phyloP scores from a whole-genome alignment of 2,329 filamentous ascomycete species.

The Microcyclospora pomicola region DNA sequence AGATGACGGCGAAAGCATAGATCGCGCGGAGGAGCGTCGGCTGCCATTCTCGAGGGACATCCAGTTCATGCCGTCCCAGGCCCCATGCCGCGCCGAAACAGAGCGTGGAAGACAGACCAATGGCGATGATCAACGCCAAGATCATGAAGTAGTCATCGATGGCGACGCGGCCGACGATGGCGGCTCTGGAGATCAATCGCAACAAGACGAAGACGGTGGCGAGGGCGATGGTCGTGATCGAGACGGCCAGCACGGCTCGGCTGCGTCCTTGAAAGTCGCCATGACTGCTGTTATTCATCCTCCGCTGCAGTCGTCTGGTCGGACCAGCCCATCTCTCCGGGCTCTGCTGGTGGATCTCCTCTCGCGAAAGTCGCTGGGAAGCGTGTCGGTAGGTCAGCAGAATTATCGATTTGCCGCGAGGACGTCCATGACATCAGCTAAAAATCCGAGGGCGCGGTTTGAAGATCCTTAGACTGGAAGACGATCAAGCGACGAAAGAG shows the following conservation, averaged over 20 bases:
- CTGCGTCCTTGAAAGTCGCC: conserved; percentile 19
- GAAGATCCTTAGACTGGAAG: too few species aligned
- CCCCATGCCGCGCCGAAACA: conserved; percentile 50
- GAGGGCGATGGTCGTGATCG: conserved; percentile 52
- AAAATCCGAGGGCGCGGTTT: too few species aligned
- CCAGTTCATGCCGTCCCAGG: conserved; percentile 50
- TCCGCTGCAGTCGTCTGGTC: background rate
- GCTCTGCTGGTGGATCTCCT: too few species aligned
- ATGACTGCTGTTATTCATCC: conserved; percentile 10
- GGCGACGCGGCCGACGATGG: conserved; percentile 56
- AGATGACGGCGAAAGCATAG: conserved; percentile 48
- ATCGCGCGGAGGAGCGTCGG: conserved; percentile 41
- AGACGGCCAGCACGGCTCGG: conserved; percentile 51
- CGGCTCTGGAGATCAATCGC: conserved; percentile 57
- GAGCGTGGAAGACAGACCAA: conserved; percentile 54
- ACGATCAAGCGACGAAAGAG: too few species aligned
- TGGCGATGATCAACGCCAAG: conserved; percentile 60
- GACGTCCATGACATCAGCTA: too few species aligned
- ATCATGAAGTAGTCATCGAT: conserved; percentile 74
- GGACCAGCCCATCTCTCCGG: too few species aligned
- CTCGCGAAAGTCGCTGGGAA: too few species aligned
- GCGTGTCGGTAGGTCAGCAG: too few species aligned
- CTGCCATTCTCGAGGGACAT: conserved; percentile 42
- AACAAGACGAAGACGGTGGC: conserved; percentile 62
- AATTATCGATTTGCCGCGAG: too few species aligned